Evolutionary conservation across 2,329 filamentous ascomycete species (phyloP).

Genomic region (Colletotrichum sp.): DNA sequence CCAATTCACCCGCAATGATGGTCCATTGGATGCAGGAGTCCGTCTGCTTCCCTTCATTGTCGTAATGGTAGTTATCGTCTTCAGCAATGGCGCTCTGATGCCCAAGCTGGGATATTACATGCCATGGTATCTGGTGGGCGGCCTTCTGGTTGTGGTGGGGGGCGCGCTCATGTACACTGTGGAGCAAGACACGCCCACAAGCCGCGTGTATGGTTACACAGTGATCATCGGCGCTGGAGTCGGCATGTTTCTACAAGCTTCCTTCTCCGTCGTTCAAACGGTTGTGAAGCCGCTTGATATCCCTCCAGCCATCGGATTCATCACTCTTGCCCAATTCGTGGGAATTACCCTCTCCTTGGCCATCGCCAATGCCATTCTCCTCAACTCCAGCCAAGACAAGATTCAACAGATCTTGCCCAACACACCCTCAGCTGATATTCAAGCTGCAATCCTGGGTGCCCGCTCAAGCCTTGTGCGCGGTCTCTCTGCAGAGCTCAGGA

Average conservation of each 20-base stretch:
- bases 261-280: constrained; percentile 39
- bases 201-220: constrained; percentile 36
- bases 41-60: background rate
- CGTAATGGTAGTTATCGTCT: background rate
- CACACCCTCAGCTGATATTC: background rate
- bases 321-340: constrained; percentile 25
- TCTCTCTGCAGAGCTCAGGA: background rate
- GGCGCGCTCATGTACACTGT: constrained; percentile 32
- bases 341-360: background rate
- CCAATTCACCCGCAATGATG: background rate
- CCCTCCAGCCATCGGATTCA: constrained; percentile 36
- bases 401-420: background rate
- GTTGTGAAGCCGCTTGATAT: constrained; percentile 31
- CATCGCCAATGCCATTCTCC: background rate
- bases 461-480: background rate
- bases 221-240: constrained; percentile 45
- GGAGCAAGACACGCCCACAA: constrained; percentile 17
- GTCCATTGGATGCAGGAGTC: background rate
- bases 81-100: constrained; percentile 34
- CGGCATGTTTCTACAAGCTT: constrained; percentile 35
- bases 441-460: background rate
- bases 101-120: constrained; percentile 32
- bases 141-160: constrained; percentile 35
- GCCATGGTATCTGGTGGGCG: constrained; percentile 41
- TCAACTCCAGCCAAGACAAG: background rate